These are phyloP conservation scores for Wolfiporia cocos DNA, from an alignment of 1,284 basidiomycete genomes.

Conservation along the genomic window DNA sequence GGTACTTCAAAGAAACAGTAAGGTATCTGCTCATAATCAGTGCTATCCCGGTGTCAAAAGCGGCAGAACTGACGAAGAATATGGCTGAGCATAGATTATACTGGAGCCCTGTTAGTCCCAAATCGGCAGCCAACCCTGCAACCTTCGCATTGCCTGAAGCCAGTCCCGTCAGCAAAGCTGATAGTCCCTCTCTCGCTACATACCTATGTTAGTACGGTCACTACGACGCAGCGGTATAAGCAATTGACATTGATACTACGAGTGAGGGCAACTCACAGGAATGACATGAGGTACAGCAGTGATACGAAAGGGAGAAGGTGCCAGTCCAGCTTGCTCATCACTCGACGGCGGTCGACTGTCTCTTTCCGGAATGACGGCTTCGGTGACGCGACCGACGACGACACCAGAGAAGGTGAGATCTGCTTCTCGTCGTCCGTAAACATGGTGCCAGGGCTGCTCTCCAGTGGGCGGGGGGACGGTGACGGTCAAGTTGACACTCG, in stretches of 20 bases:
- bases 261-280: constrained; percentile 38
- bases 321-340: neutral
- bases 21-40: no score
- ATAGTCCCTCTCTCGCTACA: no score
- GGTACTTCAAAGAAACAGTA: constrained; percentile 2
- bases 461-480: no score
- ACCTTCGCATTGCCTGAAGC: constrained; percentile 5
- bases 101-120: constrained; percentile 3
- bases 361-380: no score
- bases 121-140: constrained; percentile 1
- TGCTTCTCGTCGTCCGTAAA: no score
- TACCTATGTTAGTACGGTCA: constrained; percentile 3
- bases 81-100: constrained; percentile 4
- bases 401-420: no score
- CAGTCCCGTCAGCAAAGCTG: constrained; percentile 31
- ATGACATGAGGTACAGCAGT: constrained; percentile 53
- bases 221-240: neutral
- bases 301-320: neutral
- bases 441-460: no score
- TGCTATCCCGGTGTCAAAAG: no score
- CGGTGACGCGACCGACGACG: no score
- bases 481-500: no score
- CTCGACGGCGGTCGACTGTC: no score
- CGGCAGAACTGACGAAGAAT: constrained; percentile 6
- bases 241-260: neutral